Conservation (phyloP, 768 basidiomycete species). For the Tremella fuciformis region DNA sequence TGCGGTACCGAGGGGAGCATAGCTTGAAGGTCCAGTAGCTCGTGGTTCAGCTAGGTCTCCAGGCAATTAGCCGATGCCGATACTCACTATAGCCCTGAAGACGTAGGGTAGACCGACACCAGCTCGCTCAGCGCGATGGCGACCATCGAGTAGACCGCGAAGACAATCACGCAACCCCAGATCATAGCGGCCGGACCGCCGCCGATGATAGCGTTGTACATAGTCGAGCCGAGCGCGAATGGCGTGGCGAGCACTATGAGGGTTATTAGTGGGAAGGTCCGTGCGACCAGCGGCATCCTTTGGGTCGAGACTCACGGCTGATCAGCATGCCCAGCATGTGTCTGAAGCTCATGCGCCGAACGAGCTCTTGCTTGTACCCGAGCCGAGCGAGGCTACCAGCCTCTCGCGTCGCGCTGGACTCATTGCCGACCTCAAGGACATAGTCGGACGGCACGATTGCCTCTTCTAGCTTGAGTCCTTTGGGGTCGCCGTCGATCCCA, state of each 20-base stretch:
- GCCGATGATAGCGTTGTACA: conserved; percentile 3
- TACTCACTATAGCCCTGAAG: conserved; percentile 5
- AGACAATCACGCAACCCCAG: conserved; percentile 1
- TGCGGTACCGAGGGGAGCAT: background rate
- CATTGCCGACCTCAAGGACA: background rate
- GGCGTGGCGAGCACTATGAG: conserved; percentile 2
- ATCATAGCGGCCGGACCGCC: background rate
- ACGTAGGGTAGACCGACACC: background rate
- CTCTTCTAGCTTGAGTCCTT: background rate
- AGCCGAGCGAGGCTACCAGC: background rate
- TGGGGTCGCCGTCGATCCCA: background rate
- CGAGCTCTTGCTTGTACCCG: conserved; percentile 4
- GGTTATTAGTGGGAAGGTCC: background rate
- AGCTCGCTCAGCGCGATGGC: conserved; percentile 2
- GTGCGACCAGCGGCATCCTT: background rate
- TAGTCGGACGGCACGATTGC: background rate
- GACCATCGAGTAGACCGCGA: background rate
- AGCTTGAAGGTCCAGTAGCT: conserved; percentile 6
- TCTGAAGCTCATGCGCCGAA: background rate
- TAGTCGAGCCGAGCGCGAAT: conserved; percentile 3
- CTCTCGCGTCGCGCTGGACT: background rate
- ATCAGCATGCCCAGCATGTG: conserved; percentile 6
- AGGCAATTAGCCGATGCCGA: background rate
- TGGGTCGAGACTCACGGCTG: background rate
- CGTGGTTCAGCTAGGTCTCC: background rate